Evolutionary conservation across 257 asterid genomes (phyloP).

Genomic region (Anisodus acutangulus): DNA sequence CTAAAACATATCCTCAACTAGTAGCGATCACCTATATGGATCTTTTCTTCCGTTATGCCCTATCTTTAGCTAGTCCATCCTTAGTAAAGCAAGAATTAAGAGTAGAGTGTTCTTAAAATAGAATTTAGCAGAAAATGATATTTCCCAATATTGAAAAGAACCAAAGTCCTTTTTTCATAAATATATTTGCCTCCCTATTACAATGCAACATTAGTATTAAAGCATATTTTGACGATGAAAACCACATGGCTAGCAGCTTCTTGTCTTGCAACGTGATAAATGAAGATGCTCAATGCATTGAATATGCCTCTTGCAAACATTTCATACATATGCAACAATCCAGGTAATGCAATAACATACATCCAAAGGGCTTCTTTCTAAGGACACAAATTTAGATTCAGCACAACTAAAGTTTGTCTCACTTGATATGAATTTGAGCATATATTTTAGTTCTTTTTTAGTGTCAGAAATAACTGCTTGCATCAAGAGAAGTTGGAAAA

Average conservation of each 20-base stretch:
- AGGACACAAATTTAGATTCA: background rate
- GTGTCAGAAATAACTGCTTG: background rate
- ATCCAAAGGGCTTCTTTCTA: background rate
- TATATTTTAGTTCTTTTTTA: background rate
- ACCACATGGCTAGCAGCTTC: background rate
- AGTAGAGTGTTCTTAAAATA: background rate
- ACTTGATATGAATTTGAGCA: background rate
- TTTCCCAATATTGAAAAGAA: background rate
- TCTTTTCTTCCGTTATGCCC: too few species aligned
- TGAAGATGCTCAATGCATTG: constrained; percentile 4
- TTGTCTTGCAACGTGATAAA: background rate
- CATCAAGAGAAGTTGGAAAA: background rate
- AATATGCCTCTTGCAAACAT: background rate
- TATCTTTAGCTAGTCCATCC: background rate
- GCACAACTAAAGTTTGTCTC: background rate
- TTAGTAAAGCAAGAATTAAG: background rate
- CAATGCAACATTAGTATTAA: background rate
- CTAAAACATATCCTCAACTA: too few species aligned
- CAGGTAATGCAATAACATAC: background rate
- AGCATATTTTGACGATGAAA: background rate
- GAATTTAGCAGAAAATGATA: background rate
- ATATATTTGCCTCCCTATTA: background rate
- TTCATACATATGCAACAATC: constrained; percentile 12
- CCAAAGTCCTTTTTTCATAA: background rate
- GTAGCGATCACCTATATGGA: too few species aligned